Evolutionary conservation across 2,329 filamentous ascomycete genomes (phyloP).

Genomic region (Cyanodermella asteris): DNA sequence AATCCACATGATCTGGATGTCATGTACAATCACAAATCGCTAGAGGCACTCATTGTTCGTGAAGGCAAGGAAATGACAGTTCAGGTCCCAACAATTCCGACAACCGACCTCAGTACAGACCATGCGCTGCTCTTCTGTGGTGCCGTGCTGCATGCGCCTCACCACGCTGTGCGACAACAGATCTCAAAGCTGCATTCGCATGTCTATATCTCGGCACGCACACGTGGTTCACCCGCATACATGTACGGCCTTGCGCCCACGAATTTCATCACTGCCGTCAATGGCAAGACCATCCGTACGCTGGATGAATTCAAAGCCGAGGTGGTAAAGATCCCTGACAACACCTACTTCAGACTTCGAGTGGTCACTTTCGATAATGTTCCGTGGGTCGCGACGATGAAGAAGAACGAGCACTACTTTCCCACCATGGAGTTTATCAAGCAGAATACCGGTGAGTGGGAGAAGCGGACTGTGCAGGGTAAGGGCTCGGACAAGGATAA

Average conservation of each 20-base stretch:
- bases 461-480: no score
- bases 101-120: slow-evolving; percentile 78
- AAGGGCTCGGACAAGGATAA: no score
- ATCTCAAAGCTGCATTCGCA: slow-evolving; percentile 93
- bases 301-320: slow-evolving; percentile 60
- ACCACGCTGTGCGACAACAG: slow-evolving; percentile 90
- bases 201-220: slow-evolving; percentile 76
- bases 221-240: slow-evolving; percentile 61
- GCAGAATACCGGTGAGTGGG: slow-evolving; percentile 16
- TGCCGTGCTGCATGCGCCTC: slow-evolving; percentile 75
- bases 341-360: slow-evolving; percentile 91
- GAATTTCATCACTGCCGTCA: slow-evolving; percentile 94
- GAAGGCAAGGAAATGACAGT: slow-evolving; percentile 60
- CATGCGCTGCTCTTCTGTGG: slow-evolving; percentile 88
- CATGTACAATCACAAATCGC: slow-evolving; percentile 74
- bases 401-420: slow-evolving; percentile 97
- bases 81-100: slow-evolving; percentile 63
- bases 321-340: slow-evolving; percentile 76
- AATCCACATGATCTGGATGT: slow-evolving; percentile 81
- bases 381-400: slow-evolving; percentile 98
- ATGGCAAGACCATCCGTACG: slow-evolving; percentile 65
- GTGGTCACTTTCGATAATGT: slow-evolving; percentile 98
- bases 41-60: slow-evolving; percentile 72
- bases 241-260: slow-evolving; percentile 86
- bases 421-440: slow-evolving; percentile 44